Percentiles rank a stretch among this genome's conserved stretches.
phyloP scores from a whole-genome alignment of 768 basidiomycete species.

The Calvatia gigantea region DNA sequence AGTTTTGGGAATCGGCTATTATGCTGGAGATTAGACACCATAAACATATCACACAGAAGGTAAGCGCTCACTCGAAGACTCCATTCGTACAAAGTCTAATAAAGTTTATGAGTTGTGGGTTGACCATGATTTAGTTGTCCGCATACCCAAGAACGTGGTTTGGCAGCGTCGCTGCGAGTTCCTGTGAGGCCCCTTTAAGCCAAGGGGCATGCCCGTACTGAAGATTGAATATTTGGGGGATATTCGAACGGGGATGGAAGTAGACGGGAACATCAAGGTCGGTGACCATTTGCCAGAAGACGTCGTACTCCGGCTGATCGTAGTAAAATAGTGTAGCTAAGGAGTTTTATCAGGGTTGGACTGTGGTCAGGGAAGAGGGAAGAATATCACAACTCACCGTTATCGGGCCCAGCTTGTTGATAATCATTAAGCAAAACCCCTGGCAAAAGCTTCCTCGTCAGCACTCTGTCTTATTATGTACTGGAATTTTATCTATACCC shows the following conservation, averaged over 20 bases:
- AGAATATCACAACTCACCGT: conserved; percentile 21
- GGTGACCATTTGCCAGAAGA: conserved; percentile 33
- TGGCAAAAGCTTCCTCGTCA: conserved; percentile 6
- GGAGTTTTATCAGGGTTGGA: neutral
- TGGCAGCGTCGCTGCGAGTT: conserved; percentile 32
- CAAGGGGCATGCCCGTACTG: conserved; percentile 29
- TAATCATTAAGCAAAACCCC: conserved; percentile 41
- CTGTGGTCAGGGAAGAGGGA: neutral
- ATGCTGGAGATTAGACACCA: neutral
- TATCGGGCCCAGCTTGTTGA: conserved; percentile 38
- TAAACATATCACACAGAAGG: neutral
- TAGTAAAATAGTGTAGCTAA: conserved; percentile 32
- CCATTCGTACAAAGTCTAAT: conserved; percentile 32
- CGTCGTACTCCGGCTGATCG: conserved; percentile 33
- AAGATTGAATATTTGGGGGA: conserved; percentile 21
- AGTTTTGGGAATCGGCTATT: conserved; percentile 37
- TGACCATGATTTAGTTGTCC: neutral
- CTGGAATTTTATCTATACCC: conserved; percentile 18
- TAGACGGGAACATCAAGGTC: conserved; percentile 36
- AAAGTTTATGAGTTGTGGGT: neutral
- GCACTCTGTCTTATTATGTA: neutral
- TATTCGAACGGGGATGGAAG: conserved; percentile 31
- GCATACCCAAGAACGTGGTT: conserved; percentile 33
- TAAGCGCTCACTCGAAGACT: conserved; percentile 40
- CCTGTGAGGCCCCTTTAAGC: conserved; percentile 29